Conservation (phyloP, 2,329 filamentous ascomycete genomes). For the Lachnellula cervina region DNA sequence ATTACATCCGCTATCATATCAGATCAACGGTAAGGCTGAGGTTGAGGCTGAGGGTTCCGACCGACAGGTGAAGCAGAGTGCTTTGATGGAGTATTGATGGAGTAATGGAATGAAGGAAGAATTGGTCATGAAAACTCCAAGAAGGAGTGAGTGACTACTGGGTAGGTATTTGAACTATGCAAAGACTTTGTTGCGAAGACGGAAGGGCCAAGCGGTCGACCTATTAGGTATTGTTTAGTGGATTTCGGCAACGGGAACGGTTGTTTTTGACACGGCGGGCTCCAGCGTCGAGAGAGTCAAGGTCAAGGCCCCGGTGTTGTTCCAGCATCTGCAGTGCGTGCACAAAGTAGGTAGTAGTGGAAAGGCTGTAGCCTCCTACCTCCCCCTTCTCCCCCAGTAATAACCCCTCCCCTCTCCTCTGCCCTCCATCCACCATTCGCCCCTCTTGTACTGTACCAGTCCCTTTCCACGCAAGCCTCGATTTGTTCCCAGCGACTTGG, state of each 20-base stretch:
- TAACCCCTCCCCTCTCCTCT: no score
- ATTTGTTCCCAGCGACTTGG: slow-evolving; percentile 3
- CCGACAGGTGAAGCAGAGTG: slow-evolving; percentile 10
- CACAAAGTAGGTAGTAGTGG: no score
- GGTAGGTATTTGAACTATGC: slow-evolving; percentile 24
- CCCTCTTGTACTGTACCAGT: no score
- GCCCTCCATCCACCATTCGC: no score
- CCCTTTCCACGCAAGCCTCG: neutral
- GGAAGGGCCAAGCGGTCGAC: slow-evolving; percentile 1
- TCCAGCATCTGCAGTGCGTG: neutral
- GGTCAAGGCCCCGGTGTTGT: neutral
- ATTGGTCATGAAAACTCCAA: slow-evolving; percentile 17
- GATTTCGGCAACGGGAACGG: slow-evolving; percentile 3
- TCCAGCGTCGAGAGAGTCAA: no score
- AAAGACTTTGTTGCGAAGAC: slow-evolving; percentile 14
- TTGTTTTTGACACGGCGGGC: no score
- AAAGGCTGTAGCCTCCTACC: no score
- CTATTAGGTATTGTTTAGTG: neutral
- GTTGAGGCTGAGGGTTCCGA: slow-evolving; percentile 18
- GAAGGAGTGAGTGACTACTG: slow-evolving; percentile 15
- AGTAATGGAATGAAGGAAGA: slow-evolving; percentile 24
- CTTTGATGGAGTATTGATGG: slow-evolving; percentile 12
- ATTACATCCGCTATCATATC: slow-evolving; percentile 21
- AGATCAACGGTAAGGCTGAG: slow-evolving; percentile 16
- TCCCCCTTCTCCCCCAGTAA: no score